phyloP scores from a whole-genome alignment of 2,329 filamentous ascomycete species.

The Sphaerostilbella broomeana region DNA sequence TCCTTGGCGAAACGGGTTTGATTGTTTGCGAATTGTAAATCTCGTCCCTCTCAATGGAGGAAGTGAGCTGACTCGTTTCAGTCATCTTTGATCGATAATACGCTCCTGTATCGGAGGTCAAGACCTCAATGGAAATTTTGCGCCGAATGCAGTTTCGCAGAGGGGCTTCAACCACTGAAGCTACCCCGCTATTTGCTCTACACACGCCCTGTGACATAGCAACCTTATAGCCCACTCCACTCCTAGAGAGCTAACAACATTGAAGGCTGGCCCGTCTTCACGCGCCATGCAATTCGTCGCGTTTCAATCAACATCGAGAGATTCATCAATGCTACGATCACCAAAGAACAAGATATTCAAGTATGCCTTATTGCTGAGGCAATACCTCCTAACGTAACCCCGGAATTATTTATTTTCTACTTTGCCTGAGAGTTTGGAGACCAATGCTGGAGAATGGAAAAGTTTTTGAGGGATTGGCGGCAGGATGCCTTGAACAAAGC shows the following conservation, averaged over 20 bases:
- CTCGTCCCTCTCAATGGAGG: not conserved
- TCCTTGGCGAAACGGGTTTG: slow-evolving; percentile 2
- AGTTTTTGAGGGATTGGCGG: slow-evolving; percentile 87
- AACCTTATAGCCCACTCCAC: slow-evolving; percentile 16
- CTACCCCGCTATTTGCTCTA: slow-evolving; percentile 25
- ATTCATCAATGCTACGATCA: too few species aligned
- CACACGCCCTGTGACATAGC: slow-evolving; percentile 18
- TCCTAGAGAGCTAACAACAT: not conserved
- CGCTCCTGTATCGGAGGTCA: slow-evolving; percentile 11
- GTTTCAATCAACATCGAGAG: too few species aligned
- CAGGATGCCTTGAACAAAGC: slow-evolving; percentile 93
- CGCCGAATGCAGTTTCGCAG: not conserved
- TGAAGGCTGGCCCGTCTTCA: not conserved
- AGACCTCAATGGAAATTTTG: slow-evolving; percentile 5
- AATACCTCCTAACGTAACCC: too few species aligned
- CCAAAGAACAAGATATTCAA: not conserved
- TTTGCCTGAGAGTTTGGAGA: not conserved
- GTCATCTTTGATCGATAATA: too few species aligned
- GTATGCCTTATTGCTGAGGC: slow-evolving; percentile 1
- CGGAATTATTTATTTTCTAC: too few species aligned
- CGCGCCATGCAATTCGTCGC: slow-evolving; percentile 3
- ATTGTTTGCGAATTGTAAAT: too few species aligned
- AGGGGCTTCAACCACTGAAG: slow-evolving; percentile 16
- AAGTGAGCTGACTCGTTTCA: slow-evolving; percentile 6
- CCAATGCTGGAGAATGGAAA: slow-evolving; percentile 61